These are phyloP conservation scores for Fraxinus dipetala DNA, from an alignment of 305 asterid species.

Conservation along the genomic window DNA sequence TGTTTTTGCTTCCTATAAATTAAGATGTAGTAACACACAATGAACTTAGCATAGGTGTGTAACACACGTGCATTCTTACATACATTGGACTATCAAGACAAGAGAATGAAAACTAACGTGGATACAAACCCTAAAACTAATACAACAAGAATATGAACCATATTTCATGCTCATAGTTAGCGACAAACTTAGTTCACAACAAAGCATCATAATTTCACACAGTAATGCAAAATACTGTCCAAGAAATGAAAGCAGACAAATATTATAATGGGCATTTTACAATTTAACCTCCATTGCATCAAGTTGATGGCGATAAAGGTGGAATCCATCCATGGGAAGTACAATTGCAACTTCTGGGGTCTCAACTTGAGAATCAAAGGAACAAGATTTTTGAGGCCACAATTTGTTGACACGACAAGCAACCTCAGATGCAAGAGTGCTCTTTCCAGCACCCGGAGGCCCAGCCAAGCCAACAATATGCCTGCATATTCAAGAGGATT, in stretches of 20 bases:
- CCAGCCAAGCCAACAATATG: slow-evolving; percentile 88
- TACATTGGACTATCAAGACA: background rate
- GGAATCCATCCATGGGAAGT: slow-evolving; percentile 98
- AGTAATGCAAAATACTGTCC: background rate
- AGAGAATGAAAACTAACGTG: background rate
- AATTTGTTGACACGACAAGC: slow-evolving; percentile 69
- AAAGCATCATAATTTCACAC: background rate
- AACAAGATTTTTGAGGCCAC: slow-evolving; percentile 61
- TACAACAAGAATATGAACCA: background rate
- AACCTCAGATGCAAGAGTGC: slow-evolving; percentile 78
- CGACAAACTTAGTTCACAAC: background rate
- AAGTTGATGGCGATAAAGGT: slow-evolving; percentile 84
- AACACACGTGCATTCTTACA: background rate
- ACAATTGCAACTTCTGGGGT: slow-evolving; percentile 71
- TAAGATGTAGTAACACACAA: background rate
- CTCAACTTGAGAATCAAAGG: slow-evolving; percentile 71
- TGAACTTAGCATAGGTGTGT: background rate
- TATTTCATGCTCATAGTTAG: background rate
- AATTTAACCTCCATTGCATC: slow-evolving; percentile 80
- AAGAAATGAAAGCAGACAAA: slow-evolving; percentile 8
- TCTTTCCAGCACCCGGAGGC: slow-evolving; percentile 96
- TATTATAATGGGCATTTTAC: background rate
- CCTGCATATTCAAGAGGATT: slow-evolving; percentile 44
- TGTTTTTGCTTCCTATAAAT: background rate
- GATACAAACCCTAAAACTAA: background rate